Evolutionary conservation across 1,139 yeast species (phyloP).

Genomic region (Tardiomyces depauwii): DNA sequence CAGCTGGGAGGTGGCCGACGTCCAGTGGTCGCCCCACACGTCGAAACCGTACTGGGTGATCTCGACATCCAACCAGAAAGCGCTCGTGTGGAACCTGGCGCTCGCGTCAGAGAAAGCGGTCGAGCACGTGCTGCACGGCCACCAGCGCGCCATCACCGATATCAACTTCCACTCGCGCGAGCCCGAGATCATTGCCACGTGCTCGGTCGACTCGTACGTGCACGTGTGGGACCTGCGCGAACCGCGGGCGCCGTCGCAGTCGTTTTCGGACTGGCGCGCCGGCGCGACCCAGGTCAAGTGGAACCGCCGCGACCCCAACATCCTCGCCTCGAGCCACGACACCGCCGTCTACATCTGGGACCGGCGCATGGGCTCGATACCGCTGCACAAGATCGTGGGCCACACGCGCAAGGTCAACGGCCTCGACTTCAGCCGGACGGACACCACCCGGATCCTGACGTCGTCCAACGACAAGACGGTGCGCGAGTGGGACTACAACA

Average conservation of each 20-base stretch:
- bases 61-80: constrained; percentile 91
- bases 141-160: constrained; percentile 88
- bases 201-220: constrained; percentile 82
- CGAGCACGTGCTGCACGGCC: constrained; percentile 78
- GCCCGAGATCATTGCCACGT: constrained; percentile 87
- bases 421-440: constrained; percentile 61
- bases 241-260: constrained; percentile 56
- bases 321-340: constrained; percentile 81
- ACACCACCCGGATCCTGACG: constrained; percentile 51
- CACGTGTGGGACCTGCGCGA: constrained; percentile 86
- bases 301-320: constrained; percentile 66
- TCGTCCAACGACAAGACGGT: constrained; percentile 81
- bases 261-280: constrained; percentile 90
- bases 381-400: constrained; percentile 56
- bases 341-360: constrained; percentile 81
- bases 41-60: constrained; percentile 84
- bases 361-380: constrained; percentile 66
- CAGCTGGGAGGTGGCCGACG: constrained; percentile 98
- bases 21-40: constrained; percentile 92
- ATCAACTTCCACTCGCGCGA: constrained; percentile 82
- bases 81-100: constrained; percentile 83
- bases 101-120: constrained; percentile 70
- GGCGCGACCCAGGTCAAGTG: constrained; percentile 94
- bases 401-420: constrained; percentile 83
- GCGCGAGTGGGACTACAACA: constrained; percentile 69